Base-by-base conservation (phyloP, 768 basidiomycete genomes). In the Psilocybe cyanescens region DNA sequence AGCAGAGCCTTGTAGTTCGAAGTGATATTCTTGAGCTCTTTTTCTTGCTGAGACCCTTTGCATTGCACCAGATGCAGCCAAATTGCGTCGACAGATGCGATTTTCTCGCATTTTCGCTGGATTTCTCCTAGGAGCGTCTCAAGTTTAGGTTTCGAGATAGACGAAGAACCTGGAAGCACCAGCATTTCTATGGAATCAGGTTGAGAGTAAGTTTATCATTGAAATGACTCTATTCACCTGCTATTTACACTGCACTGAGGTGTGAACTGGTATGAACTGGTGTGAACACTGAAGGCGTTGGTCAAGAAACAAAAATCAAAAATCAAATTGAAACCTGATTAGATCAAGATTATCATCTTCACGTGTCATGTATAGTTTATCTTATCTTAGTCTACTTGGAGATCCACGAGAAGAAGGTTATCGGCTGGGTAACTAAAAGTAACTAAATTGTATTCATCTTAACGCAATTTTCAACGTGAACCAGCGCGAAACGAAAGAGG, bases 11-110 rank as follows among this genome's bases (percentile, higher is more conserved):
- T 76, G 48, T 81, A 74, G 0, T 76, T 50, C 0, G 89, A 89
- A 1, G 68, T 69, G 0, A 70, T 45, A 49, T 82, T 71, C 0
- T 72, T 64, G 5, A 95, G 80, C 7, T 85, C 81, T 0, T 67
- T 67, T 64, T 89, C 81, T 0, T 80, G 70, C 1, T 73, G 71
- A 2, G 71, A 65, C 2, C 84, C 80, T 8, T 76, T 73, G 61
- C 86, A 85, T 65, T 92, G 86, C 67, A 98, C 85, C 12, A 97
- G 84, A 74, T 99, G 97, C 4, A 97, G 74, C 80, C 89, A 94
- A 58, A 96, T 79, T 9, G 92, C 89, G 66, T 97, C 94, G 52
- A 98, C 75, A 3, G 91, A 86, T 7, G 75, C 68, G 68, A 98
- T 72, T 51, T 80, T 75, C 0, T 88, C 75, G 50, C 80, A 76